These are phyloP conservation scores for Fraxinus paxiana DNA, from an alignment of 305 asterid genomes.

Conservation along the genomic window DNA sequence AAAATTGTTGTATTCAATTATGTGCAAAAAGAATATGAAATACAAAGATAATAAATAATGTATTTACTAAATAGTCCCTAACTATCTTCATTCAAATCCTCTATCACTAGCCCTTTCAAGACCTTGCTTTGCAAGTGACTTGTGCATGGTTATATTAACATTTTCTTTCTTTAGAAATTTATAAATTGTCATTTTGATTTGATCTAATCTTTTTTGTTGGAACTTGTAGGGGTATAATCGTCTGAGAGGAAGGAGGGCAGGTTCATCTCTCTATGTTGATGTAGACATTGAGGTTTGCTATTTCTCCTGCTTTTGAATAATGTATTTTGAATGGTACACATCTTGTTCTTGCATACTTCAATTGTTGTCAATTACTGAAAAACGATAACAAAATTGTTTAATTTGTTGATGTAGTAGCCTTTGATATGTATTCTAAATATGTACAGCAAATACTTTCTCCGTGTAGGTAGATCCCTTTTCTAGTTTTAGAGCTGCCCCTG, in stretches of 20 bases:
- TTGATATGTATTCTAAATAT: background rate
- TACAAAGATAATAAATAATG: no score
- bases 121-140: background rate
- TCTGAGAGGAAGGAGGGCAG: constrained; percentile 92
- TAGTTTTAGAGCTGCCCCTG: constrained; percentile 88
- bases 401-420: background rate
- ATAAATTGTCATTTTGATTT: background rate
- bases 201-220: constrained; percentile 12
- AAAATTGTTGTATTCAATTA: background rate
- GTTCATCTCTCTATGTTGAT: constrained; percentile 87
- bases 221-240: constrained; percentile 71
- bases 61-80: background rate
- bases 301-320: constrained; percentile 1
- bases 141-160: background rate
- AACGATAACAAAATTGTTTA: background rate
- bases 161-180: background rate
- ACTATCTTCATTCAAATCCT: background rate
- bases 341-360: background rate
- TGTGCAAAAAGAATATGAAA: background rate
- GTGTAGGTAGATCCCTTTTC: constrained; percentile 89
- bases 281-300: constrained; percentile 69
- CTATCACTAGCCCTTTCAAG: background rate
- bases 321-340: background rate
- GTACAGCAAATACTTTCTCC: constrained; percentile 16
- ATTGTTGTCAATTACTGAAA: constrained; percentile 2